phyloP scores from a whole-genome alignment of 257 asterid species.

The Cinchona pubescens region DNA sequence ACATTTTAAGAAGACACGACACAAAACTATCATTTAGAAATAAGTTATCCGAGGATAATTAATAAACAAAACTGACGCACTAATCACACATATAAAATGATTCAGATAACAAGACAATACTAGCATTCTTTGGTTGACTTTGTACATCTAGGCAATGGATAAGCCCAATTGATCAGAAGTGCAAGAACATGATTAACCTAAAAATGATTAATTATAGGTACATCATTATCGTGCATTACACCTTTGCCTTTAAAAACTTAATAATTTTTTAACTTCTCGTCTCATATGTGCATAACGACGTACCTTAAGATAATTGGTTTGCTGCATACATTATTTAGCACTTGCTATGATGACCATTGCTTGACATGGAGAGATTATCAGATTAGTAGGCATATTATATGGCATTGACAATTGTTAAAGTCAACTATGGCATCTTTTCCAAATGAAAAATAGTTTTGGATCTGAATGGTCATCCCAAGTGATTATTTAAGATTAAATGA shows the following conservation, averaged over 20 bases:
- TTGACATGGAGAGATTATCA: conserved; percentile 4
- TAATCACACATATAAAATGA: not conserved
- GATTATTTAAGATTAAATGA: not conserved
- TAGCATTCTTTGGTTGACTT: not conserved
- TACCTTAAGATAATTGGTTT: not conserved
- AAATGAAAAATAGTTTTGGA: not conserved
- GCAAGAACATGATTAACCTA: not conserved
- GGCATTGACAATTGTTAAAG: not conserved
- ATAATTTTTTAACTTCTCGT: not conserved
- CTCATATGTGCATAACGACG: not conserved
- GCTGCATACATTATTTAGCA: not conserved
- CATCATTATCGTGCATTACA: not conserved
- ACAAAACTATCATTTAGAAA: no score
- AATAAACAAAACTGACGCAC: no score
- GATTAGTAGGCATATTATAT: not conserved
- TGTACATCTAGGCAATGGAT: not conserved
- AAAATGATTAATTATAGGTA: not conserved
- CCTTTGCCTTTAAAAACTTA: not conserved
- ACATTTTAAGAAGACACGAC: no score
- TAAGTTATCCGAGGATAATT: no score
- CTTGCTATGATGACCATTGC: not conserved
- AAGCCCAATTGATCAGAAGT: not conserved
- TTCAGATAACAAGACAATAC: not conserved
- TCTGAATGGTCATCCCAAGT: conserved; percentile 1
- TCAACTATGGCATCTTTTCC: not conserved